These are phyloP conservation scores for Talaromyces verruculosus DNA, from an alignment of 2,329 filamentous ascomycete species.

Conservation along the genomic window DNA sequence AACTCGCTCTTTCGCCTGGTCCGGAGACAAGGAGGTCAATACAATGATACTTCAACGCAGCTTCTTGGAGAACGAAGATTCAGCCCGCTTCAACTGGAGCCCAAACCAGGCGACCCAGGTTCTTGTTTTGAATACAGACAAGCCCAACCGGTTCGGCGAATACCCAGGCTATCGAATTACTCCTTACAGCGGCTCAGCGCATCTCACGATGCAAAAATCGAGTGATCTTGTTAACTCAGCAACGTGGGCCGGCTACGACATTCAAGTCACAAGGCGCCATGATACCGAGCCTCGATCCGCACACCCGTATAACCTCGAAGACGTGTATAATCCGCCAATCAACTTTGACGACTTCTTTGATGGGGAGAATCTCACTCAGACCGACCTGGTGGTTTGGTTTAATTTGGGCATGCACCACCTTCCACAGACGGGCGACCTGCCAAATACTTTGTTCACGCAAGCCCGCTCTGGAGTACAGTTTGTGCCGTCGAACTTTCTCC, in stretches of 20 bases:
- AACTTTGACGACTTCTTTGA: conserved; percentile 50
- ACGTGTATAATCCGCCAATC: conserved; percentile 38
- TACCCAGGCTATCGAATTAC: not conserved
- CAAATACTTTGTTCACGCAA: not conserved
- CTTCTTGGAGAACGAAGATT: not conserved
- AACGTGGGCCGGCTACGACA: not conserved
- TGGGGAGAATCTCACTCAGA: conserved; percentile 44
- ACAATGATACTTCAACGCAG: not conserved
- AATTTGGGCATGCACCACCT: conserved; percentile 60
- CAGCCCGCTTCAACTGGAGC: not conserved
- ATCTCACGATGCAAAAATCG: not conserved
- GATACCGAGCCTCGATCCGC: conserved; percentile 47
- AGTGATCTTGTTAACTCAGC: not conserved
- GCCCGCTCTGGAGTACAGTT: not conserved
- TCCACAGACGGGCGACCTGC: conserved; percentile 35
- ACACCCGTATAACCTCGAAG: conserved; percentile 40
- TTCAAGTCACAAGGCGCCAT: conserved; percentile 35
- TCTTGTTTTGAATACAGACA: not conserved
- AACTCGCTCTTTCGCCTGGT: not conserved
- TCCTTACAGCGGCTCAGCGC: not conserved
- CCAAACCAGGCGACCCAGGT: not conserved
- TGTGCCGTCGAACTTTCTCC: not conserved
- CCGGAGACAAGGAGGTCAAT: not conserved
- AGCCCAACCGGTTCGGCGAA: not conserved
- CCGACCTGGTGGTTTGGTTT: conserved; percentile 36